Conservation (phyloP, 306 rosid genomes). For the Quercus aquifolioides region DNA sequence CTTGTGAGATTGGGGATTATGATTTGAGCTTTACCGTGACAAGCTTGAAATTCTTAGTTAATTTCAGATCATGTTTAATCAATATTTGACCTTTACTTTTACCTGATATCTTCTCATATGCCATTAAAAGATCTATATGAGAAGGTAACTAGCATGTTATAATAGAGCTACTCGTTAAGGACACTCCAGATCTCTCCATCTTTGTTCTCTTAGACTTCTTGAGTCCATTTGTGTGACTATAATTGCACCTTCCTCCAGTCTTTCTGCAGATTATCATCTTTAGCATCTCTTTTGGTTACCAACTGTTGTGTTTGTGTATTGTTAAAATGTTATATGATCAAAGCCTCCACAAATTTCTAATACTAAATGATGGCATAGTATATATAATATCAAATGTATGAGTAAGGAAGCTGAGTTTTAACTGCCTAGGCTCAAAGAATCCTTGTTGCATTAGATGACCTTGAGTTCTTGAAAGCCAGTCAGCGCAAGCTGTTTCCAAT, state of each 20-base stretch:
- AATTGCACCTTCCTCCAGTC: background rate
- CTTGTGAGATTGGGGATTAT: background rate
- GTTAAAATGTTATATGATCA: background rate
- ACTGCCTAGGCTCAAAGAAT: background rate
- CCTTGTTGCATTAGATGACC: background rate
- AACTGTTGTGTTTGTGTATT: background rate
- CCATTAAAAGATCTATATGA: background rate
- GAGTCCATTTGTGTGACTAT: background rate
- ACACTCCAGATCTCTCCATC: background rate
- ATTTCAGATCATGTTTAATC: background rate
- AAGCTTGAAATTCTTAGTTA: no score
- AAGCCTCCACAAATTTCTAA: background rate
- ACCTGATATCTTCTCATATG: background rate
- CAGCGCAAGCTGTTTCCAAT: background rate
- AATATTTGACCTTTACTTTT: background rate
- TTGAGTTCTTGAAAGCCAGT: background rate
- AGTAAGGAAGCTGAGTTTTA: background rate
- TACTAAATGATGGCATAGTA: background rate
- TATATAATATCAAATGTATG: no score
- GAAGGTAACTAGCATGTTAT: background rate
- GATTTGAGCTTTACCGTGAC: background rate
- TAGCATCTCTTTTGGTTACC: background rate
- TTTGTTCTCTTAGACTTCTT: background rate
- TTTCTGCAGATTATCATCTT: background rate
- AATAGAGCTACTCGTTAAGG: background rate